A percentile compares a stretch with the other conserved stretches of the same genome.
These are phyloP conservation scores for Theobroma cacao DNA, from an alignment of 345 rosid species.

Conservation along the genomic window DNA sequence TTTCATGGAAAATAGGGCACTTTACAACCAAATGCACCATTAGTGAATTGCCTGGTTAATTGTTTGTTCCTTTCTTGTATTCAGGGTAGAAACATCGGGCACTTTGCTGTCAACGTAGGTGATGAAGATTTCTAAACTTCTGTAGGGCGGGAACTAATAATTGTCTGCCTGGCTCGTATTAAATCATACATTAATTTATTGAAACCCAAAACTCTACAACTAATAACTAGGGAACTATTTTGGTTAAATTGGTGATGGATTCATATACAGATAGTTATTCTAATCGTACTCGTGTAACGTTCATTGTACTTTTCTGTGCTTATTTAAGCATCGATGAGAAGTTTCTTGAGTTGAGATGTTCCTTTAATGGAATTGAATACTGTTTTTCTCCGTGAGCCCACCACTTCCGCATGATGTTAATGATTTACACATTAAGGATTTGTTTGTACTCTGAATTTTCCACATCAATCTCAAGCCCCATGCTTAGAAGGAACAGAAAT, in stretches of 20 bases:
- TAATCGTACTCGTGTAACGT: background rate
- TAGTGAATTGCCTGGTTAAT: background rate
- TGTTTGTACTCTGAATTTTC: background rate
- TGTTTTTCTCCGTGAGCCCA: background rate
- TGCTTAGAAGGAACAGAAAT: too few species aligned
- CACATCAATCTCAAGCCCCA: background rate
- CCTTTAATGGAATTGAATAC: background rate
- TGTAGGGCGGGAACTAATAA: background rate
- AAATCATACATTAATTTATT: background rate
- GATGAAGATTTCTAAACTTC: constrained; percentile 31
- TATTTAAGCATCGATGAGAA: background rate
- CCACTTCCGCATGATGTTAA: background rate
- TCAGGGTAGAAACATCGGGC: constrained; percentile 58
- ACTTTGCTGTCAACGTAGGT: constrained; percentile 32
- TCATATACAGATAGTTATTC: background rate
- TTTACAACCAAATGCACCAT: background rate
- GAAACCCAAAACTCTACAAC: background rate
- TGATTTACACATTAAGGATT: background rate
- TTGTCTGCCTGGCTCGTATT: background rate
- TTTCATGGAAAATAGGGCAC: background rate
- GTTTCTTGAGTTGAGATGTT: background rate
- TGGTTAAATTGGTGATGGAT: background rate
- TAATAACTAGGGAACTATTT: background rate
- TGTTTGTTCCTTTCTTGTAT: constrained; percentile 1
- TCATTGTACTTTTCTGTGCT: background rate